phyloP scores from a whole-genome alignment of 345 rosid genomes.

The Gynandropsis gynandra region DNA sequence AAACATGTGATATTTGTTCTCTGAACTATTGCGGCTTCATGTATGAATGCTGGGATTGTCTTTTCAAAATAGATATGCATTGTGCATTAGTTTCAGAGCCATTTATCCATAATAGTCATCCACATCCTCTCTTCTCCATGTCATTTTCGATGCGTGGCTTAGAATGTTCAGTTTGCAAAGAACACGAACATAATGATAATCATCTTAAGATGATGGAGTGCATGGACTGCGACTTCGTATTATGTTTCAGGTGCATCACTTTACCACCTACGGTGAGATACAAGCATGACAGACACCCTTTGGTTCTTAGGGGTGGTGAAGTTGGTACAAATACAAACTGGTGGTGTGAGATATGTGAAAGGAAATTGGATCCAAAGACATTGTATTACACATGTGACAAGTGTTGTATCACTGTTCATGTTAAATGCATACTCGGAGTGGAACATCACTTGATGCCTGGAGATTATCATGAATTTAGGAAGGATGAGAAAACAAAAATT shows the following conservation, averaged over 20 bases:
- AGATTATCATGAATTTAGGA: not conserved
- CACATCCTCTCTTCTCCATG: not conserved
- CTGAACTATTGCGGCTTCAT: not conserved
- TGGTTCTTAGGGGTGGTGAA: not conserved
- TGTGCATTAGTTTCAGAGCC: not conserved
- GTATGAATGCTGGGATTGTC: not conserved
- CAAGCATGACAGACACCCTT: not conserved
- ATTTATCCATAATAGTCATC: not conserved
- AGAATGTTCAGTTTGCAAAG: not conserved
- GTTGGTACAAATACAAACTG: not conserved
- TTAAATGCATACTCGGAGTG: not conserved
- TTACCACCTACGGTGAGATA: slow-evolving; percentile 5
- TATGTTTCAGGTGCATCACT: not conserved
- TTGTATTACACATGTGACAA: not conserved
- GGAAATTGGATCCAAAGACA: not conserved
- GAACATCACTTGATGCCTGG: slow-evolving; percentile 1
- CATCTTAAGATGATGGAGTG: fast-evolving
- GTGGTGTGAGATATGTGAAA: slow-evolving; percentile 6
- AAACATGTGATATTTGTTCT: not conserved
- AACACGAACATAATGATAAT: no score
- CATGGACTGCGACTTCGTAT: not conserved
- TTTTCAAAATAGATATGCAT: not conserved
- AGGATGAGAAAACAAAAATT: not conserved
- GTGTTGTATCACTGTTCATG: slow-evolving; percentile 5
- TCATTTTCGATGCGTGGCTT: fast-evolving